A percentile compares a stretch with the other conserved stretches of the same genome.
Evolutionary conservation across 2,329 filamentous ascomycete genomes (phyloP).

Genomic region (Aspergillus pseudotamarii): DNA sequence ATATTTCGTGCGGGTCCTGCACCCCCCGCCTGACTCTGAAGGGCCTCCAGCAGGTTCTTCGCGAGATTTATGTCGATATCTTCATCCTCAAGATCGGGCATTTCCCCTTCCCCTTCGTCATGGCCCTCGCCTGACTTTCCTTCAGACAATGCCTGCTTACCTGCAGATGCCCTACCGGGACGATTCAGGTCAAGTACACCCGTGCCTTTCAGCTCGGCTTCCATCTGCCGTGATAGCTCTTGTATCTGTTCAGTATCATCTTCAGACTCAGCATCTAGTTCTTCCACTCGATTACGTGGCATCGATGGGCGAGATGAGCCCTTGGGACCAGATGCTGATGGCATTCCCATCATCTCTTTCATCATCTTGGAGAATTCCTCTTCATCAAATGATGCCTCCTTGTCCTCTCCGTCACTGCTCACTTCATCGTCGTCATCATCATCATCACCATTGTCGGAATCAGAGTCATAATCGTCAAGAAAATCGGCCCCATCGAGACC

Average conservation of each 20-base stretch:
- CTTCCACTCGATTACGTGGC: conserved; percentile 42
- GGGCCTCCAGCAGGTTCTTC: conserved; percentile 87
- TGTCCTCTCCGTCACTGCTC: conserved; percentile 69
- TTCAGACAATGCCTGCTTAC: conserved; percentile 27
- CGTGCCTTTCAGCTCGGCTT: conserved; percentile 49
- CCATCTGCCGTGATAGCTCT: conserved; percentile 49
- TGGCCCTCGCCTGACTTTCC: conserved; percentile 32
- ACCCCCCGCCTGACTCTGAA: conserved; percentile 85
- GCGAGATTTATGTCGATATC: conserved; percentile 85
- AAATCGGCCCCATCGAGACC: conserved; percentile 77
- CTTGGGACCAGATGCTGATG: conserved; percentile 41
- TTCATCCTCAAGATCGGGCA: conserved; percentile 54
- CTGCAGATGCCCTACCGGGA: conserved; percentile 20
- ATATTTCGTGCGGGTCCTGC: conserved; percentile 86
- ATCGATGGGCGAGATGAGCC: conserved; percentile 23
- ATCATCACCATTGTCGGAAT: conserved; percentile 58
- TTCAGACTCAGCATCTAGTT: conserved; percentile 53
- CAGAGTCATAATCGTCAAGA: conserved; percentile 68
- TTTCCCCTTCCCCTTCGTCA: conserved; percentile 22
- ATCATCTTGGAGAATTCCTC: conserved; percentile 84
- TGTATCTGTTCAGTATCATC: conserved; percentile 63
- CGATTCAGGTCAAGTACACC: conserved; percentile 47
- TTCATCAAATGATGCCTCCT: conserved; percentile 79
- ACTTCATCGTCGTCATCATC: conserved; percentile 55
- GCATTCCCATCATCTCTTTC: conserved; percentile 84